phyloP scores from a whole-genome alignment of 345 rosid species.

The Geranium brycei region DNA sequence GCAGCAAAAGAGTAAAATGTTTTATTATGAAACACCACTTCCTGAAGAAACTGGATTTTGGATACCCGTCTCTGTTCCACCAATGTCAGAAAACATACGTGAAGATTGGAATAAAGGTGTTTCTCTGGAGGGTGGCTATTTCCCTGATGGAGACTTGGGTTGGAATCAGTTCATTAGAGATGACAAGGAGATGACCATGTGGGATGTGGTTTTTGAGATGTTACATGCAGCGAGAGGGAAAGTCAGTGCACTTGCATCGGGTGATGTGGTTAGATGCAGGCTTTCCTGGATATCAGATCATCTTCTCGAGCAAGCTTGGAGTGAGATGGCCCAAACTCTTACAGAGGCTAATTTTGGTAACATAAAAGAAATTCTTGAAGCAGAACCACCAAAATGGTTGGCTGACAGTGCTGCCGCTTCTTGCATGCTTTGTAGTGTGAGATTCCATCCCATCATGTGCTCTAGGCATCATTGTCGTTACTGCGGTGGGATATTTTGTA shows the following conservation, averaged over 20 bases:
- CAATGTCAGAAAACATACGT: constrained; percentile 52
- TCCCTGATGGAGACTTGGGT: constrained; percentile 87
- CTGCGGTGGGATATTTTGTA: constrained; percentile 17
- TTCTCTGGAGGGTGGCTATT: constrained; percentile 59
- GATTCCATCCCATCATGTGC: constrained; percentile 16
- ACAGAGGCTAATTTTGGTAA: constrained; percentile 23
- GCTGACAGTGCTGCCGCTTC: constrained; percentile 14
- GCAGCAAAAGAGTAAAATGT: constrained; percentile 10
- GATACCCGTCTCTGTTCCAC: constrained; percentile 97
- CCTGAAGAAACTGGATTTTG: constrained; percentile 85
- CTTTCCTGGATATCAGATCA: constrained; percentile 16
- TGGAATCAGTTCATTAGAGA: constrained; percentile 32
- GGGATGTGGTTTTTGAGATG: constrained; percentile 23
- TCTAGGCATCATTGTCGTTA: constrained; percentile 18
- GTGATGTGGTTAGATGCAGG: constrained; percentile 9
- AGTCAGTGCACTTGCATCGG: constrained; percentile 15
- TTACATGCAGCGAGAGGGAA: constrained; percentile 19
- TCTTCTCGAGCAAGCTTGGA: constrained; percentile 25
- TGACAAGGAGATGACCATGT: constrained; percentile 21
- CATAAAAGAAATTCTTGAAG: constrained; percentile 11
- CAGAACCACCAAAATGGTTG: constrained; percentile 16
- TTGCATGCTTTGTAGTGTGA: constrained; percentile 16
- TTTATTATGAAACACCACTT: constrained; percentile 44
- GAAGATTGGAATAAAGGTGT: constrained; percentile 60
- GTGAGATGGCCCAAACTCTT: constrained; percentile 27